Conservation (phyloP, 2,329 filamentous ascomycete species). For the Aureobasidium sp. region DNA sequence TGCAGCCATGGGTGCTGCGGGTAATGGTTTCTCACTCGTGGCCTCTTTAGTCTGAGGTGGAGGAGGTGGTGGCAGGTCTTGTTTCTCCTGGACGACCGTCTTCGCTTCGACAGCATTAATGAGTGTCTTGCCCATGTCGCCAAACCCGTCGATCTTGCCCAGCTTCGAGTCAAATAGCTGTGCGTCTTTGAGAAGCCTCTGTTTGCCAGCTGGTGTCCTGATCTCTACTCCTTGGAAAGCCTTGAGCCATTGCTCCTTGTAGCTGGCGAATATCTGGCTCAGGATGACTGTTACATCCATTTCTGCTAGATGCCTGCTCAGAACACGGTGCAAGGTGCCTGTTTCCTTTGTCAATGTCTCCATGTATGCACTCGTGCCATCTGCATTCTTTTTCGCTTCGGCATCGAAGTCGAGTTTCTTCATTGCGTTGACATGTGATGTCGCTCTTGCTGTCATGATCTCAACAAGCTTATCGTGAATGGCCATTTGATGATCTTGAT, state of each 20-base stretch:
- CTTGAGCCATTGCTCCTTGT: conserved; percentile 69
- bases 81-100: not conserved
- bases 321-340: conserved; percentile 71
- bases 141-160: conserved; percentile 71
- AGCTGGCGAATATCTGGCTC: conserved; percentile 73
- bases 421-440: conserved; percentile 67
- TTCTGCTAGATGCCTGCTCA: conserved; percentile 75
- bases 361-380: conserved; percentile 60
- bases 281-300: conserved; percentile 74
- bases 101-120: conserved; percentile 37
- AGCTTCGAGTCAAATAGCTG: conserved; percentile 65
- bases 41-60: not conserved
- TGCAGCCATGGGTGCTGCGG: not conserved
- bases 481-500: conserved; percentile 82
- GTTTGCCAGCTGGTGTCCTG: conserved; percentile 59
- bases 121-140: conserved; percentile 64
- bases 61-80: not conserved
- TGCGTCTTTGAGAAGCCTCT: conserved; percentile 72
- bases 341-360: conserved; percentile 84
- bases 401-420: conserved; percentile 68
- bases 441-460: conserved; percentile 76
- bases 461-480: conserved; percentile 92
- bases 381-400: conserved; percentile 31
- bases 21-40: not conserved
- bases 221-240: conserved; percentile 60